These are phyloP conservation scores for Cladobotryum protrusum DNA, from an alignment of 2,329 filamentous ascomycete genomes.

Conservation along the genomic window DNA sequence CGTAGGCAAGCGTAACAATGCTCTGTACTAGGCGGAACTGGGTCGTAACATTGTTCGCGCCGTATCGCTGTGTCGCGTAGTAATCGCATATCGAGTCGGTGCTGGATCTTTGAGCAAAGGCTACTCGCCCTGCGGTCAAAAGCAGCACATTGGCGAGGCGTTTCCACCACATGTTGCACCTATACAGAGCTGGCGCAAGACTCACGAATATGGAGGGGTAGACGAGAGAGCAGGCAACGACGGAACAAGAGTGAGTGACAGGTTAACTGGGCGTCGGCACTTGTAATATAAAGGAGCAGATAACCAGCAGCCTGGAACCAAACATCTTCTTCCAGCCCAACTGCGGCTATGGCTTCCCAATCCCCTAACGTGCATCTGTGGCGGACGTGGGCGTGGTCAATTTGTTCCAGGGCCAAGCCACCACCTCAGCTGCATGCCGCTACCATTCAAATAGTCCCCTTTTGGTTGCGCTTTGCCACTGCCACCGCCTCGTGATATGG, in stretches of 20 bases:
- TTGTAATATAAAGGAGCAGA: neutral
- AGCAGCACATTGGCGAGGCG: slow-evolving; percentile 1
- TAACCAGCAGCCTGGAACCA: neutral
- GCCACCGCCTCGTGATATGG: neutral
- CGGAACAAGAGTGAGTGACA: neutral
- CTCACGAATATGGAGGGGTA: neutral
- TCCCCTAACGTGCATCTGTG: slow-evolving; percentile 4
- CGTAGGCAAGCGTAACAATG: slow-evolving; percentile 25
- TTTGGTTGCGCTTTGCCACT: neutral
- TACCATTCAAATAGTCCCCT: neutral
- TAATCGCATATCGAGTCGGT: slow-evolving; percentile 24
- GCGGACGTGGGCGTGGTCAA: slow-evolving; percentile 4
- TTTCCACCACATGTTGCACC: slow-evolving; percentile 7
- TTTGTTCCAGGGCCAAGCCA: slow-evolving; percentile 3
- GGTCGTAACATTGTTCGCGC: slow-evolving; percentile 18
- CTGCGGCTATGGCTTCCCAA: neutral
- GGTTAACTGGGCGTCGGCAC: neutral
- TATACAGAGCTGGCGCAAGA: neutral
- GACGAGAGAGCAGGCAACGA: neutral
- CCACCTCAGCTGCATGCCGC: slow-evolving; percentile 1
- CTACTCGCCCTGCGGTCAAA: neutral
- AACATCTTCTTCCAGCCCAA: neutral
- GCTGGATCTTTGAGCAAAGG: slow-evolving; percentile 1
- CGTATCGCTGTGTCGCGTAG: slow-evolving; percentile 21
- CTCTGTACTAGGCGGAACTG: slow-evolving; percentile 23